Evolutionary conservation across 202 grass and related monocot genomes (phyloP), one percentile per base, ranked within the genome.

Genomic region (Cymbopogon flexuosus): DNA sequence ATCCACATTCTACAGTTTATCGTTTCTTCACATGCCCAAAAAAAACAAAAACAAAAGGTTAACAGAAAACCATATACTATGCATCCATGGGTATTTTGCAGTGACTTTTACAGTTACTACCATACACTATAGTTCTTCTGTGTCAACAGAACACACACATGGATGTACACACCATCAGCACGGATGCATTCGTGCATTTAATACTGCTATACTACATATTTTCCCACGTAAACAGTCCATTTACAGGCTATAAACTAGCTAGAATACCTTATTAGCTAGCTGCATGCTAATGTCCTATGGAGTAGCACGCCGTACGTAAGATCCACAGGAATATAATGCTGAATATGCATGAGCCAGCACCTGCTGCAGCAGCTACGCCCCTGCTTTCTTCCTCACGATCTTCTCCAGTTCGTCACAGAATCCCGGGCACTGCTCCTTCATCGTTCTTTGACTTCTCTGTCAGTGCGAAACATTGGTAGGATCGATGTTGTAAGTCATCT

Each of bases 341-440:
- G 8, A 9, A 51, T n/a, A 47, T 54, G 16, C 49, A 54, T 54
- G 49, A 16, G 16, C 49, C 51, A 56, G 49, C 16, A 54, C 51
- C 21, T 6, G 8, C 18, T 19, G 11, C 4, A 41, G 9, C 39
- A 47, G 39, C 37, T 66, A 65, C 2, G 30, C 14, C n/a, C 24
- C 33, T 4, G 83, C 73, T 42, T 79, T 89, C 42, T 78, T 78
- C 41, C 22, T 62, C 51, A 89, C 14, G 40, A 67, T 27, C 14
- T 41, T 83, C 72, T 85, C 87, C 68, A 89, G 8, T 52, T 73
- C 56, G 8, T 83, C 68, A 24, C 87, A 89, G 23, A 86, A 89
- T 22, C 24, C 40, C 1, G 79, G 73, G 8, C 67, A 78, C 51
- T 68, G 49, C 68, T 72, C 72, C 16, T 59, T 68, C 61, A 79